Conservation (phyloP, 2,329 filamentous ascomycete species). For the Cercospora canescens region DNA sequence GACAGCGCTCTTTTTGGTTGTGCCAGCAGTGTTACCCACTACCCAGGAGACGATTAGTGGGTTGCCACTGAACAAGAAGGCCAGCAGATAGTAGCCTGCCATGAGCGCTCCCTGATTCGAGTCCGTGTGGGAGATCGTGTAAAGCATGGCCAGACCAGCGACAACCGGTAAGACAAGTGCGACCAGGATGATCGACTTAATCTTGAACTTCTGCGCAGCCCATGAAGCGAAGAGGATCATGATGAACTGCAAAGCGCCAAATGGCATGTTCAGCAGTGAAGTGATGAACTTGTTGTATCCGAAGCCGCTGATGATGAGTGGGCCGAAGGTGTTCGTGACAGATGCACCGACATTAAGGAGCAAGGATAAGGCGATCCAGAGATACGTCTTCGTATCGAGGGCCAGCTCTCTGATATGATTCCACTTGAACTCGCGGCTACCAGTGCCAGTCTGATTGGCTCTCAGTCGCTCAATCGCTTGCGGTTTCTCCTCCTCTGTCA, state of each 20-base stretch:
- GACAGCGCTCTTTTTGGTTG: constrained; percentile 65
- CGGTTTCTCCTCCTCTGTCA: constrained; percentile 47
- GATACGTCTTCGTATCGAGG: constrained; percentile 52
- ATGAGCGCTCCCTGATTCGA: constrained; percentile 53
- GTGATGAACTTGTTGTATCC: constrained; percentile 60
- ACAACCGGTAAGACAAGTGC: constrained; percentile 61
- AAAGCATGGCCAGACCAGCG: constrained; percentile 59
- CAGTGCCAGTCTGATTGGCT: constrained; percentile 52
- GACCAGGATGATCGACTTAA: constrained; percentile 59
- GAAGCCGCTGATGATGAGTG: constrained; percentile 61
- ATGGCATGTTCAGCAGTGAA: constrained; percentile 66
- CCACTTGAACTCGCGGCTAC: constrained; percentile 48
- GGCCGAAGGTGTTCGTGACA: constrained; percentile 66
- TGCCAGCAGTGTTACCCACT: constrained; percentile 66
- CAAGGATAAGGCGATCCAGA: constrained; percentile 62
- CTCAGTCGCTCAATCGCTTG: constrained; percentile 52
- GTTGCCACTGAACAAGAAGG: constrained; percentile 66
- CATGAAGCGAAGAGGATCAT: constrained; percentile 61
- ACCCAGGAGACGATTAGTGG: constrained; percentile 69
- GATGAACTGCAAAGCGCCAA: constrained; percentile 61
- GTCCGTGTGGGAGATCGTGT: constrained; percentile 50
- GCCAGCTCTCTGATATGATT: constrained; percentile 45
- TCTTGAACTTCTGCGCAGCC: constrained; percentile 56
- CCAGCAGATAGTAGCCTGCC: constrained; percentile 64
- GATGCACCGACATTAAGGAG: constrained; percentile 65